A percentile compares a stretch with the other conserved stretches of the same genome.
Conservation (phyloP, 2,329 filamentous ascomycete genomes). For the Diplocarpon rosae region DNA sequence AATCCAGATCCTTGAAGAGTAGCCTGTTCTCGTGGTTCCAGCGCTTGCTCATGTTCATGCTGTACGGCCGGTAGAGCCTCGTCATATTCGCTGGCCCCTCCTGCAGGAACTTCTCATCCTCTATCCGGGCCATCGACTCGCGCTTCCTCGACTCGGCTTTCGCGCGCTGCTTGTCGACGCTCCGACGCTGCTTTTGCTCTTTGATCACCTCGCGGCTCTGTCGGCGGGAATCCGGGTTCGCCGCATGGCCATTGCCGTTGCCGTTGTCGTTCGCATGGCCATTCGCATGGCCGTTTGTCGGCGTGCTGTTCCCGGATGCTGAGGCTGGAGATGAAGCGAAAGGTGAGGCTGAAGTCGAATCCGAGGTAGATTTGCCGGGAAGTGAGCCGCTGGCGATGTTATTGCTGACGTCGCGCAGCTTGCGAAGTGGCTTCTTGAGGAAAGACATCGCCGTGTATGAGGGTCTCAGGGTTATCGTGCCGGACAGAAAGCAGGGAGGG, state of each 20-base stretch:
- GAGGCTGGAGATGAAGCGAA: neutral
- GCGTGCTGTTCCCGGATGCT: no score
- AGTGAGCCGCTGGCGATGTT: conserved; percentile 7
- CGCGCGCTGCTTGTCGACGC: conserved; percentile 19
- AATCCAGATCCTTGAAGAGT: conserved; percentile 26
- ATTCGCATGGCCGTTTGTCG: conserved; percentile 5
- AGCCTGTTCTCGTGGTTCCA: conserved; percentile 23
- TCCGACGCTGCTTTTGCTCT: conserved; percentile 15
- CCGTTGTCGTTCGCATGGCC: conserved; percentile 1
- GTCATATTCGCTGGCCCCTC: conserved; percentile 23
- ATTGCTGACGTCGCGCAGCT: conserved; percentile 14
- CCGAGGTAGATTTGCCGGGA: conserved; percentile 10
- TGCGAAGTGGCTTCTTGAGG: conserved; percentile 23
- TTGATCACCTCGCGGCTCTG: conserved; percentile 19
- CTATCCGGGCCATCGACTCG: conserved; percentile 21
- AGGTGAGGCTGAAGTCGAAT: conserved; percentile 3
- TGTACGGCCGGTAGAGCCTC: conserved; percentile 24
- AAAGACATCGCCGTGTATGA: conserved; percentile 20
- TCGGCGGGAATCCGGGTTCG: conserved; percentile 11
- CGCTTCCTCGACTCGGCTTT: conserved; percentile 22
- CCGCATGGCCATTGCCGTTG: conserved; percentile 1
- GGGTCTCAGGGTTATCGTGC: neutral
- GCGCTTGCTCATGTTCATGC: conserved; percentile 27
- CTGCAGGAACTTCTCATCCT: conserved; percentile 23
- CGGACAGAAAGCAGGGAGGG: neutral